Percentiles rank a stretch among this genome's conserved stretches.
Evolutionary conservation across 2,329 filamentous ascomycete species (phyloP).

Genomic region (Cladophialophora exuberans): DNA sequence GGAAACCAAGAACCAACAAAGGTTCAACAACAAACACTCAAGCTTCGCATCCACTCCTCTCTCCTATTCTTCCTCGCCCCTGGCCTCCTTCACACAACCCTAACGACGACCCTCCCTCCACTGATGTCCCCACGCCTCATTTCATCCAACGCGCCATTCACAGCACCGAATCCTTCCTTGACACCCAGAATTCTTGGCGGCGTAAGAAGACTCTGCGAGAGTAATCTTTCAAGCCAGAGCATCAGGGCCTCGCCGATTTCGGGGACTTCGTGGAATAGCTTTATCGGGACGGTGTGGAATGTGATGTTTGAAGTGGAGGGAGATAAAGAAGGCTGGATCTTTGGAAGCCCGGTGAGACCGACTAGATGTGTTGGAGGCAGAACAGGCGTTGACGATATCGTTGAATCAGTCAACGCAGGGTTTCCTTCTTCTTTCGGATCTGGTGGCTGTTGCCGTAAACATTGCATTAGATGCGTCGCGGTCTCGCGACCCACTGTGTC

Average conservation of each 20-base stretch:
- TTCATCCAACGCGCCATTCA: slow-evolving; percentile 70
- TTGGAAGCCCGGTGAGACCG: slow-evolving; percentile 69
- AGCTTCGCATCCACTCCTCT: too few relatives aligned
- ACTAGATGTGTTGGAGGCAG: slow-evolving; percentile 61
- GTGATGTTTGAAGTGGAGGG: slow-evolving; percentile 2
- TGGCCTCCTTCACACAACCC: slow-evolving; percentile 6
- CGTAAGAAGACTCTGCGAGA: slow-evolving; percentile 58
- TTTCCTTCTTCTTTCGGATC: too few relatives aligned
- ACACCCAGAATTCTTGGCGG: slow-evolving; percentile 67
- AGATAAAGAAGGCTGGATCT: slow-evolving; percentile 49
- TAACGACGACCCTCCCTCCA: slow-evolving; percentile 70
- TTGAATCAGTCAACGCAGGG: too few relatives aligned
- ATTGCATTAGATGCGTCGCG: slow-evolving; percentile 60
- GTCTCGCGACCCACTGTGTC: slow-evolving; percentile 70
- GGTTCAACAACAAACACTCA: too few relatives aligned
- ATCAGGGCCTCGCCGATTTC: slow-evolving; percentile 66
- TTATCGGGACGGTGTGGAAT: slow-evolving; percentile 72
- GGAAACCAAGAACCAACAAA: neutral
- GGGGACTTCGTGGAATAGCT: slow-evolving; percentile 71
- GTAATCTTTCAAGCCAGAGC: slow-evolving; percentile 68
- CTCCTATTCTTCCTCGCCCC: neutral
- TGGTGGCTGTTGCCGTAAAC: slow-evolving; percentile 47
- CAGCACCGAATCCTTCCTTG: slow-evolving; percentile 64
- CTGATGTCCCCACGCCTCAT: slow-evolving; percentile 69
- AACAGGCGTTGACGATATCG: too few relatives aligned